Conservation (phyloP, 2,329 filamentous ascomycete species). For the Paecilomyces formosus region DNA sequence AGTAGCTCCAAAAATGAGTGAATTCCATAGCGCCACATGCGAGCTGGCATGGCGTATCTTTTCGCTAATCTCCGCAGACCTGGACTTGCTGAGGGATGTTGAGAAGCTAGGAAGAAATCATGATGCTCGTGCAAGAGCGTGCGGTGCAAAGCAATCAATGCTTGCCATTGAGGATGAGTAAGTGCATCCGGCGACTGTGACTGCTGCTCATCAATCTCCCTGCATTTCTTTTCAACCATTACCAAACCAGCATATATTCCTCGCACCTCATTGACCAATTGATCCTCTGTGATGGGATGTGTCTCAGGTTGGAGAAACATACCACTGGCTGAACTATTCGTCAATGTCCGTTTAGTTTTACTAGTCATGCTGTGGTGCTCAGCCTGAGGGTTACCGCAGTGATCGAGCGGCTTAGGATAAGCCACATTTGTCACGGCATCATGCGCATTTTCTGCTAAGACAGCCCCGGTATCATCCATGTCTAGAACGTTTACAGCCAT, state of each 20-base stretch:
- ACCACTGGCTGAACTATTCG: conserved; percentile 5
- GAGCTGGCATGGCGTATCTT: conserved; percentile 84
- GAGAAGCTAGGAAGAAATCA: conserved; percentile 78
- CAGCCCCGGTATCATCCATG: not conserved
- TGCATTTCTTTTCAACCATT: conserved; percentile 82
- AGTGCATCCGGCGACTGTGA: conserved; percentile 46
- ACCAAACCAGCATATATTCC: conserved; percentile 64
- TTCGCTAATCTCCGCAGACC: conserved; percentile 61
- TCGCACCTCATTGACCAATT: conserved; percentile 67
- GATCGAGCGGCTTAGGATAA: not conserved
- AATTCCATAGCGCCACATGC: conserved; percentile 93
- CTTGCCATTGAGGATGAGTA: conserved; percentile 70
- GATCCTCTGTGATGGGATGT: conserved; percentile 64
- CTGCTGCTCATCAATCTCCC: conserved; percentile 67
- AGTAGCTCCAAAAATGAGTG: conserved; percentile 75
- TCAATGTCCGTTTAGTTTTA: not conserved
- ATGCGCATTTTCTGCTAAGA: not conserved
- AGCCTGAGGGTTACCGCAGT: not conserved
- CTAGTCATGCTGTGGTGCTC: not conserved
- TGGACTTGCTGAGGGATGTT: conserved; percentile 70
- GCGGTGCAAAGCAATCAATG: conserved; percentile 71
- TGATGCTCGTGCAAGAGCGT: conserved; percentile 76
- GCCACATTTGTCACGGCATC: not conserved
- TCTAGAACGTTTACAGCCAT: not conserved
- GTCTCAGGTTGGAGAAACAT: conserved; percentile 55